Conservation (phyloP, 371 early-diverging fungal species). For the Sporodiniella umbellata region DNA sequence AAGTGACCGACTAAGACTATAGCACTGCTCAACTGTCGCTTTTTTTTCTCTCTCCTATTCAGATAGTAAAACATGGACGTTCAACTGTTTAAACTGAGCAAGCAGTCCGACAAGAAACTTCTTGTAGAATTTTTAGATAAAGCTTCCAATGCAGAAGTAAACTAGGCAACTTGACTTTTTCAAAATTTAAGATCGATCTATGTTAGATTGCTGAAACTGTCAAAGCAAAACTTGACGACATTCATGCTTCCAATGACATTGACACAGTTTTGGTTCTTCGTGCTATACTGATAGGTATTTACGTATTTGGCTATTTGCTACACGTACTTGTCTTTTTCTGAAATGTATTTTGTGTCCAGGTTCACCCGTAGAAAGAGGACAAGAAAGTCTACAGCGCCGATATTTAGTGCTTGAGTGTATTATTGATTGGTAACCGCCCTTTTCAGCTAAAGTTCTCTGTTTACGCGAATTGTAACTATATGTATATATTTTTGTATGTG, state of each 20-base stretch:
- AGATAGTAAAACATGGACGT: constrained; percentile 17
- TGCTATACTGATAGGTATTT: constrained; percentile 45
- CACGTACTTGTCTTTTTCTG: background rate
- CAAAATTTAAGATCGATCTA: background rate
- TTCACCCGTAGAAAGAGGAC: constrained; percentile 32
- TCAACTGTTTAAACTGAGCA: constrained; percentile 22
- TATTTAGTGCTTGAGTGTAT: constrained; percentile 29
- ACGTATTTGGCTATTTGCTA: background rate
- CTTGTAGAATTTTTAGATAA: constrained; percentile 15
- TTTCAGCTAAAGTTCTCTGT: background rate
- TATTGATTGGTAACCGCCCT: constrained; percentile 46
- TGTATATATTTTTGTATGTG: background rate
- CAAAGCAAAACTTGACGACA: constrained; percentile 11
- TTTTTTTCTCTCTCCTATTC: too few relatives aligned
- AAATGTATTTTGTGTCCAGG: constrained; percentile 27
- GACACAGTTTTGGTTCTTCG: constrained; percentile 39
- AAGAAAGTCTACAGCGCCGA: constrained; percentile 21
- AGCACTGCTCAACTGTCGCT: too few relatives aligned
- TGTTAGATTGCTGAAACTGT: constrained; percentile 16
- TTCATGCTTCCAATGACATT: constrained; percentile 20
- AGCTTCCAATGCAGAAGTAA: constrained; percentile 10
- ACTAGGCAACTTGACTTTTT: background rate
- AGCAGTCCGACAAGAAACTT: constrained; percentile 10
- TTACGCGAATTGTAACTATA: background rate
- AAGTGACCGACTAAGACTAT: too few relatives aligned